Evolutionary conservation across 192 early-diverging fungal genomes (phyloP).

Genomic region (Oehlia diaphana): DNA sequence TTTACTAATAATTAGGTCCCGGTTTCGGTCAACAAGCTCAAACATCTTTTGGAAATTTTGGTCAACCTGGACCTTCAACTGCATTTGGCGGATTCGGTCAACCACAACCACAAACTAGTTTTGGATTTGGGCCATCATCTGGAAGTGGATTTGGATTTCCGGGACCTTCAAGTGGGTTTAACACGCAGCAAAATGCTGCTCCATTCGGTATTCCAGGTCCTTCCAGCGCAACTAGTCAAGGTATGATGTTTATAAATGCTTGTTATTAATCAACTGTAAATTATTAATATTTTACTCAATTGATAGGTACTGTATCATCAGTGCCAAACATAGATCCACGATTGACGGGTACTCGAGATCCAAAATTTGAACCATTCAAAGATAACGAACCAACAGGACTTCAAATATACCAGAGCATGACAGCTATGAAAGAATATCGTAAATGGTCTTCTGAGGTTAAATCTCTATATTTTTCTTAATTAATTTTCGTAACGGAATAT

Average conservation of each 20-base stretch:
- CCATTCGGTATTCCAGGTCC: not conserved
- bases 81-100: not conserved
- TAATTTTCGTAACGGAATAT: too few species aligned
- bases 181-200: too few species aligned
- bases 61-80: not conserved
- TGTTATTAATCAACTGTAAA: too few species aligned
- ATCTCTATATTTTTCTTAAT: too few species aligned
- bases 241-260: not conserved
- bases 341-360: not conserved
- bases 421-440: not conserved
- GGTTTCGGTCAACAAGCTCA: not conserved
- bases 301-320: not conserved
- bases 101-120: not conserved
- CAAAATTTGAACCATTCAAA: not conserved
- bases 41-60: not conserved
- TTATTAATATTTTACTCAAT: not conserved
- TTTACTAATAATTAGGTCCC: not conserved
- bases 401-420: not conserved
- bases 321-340: not conserved
- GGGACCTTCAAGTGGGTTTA: not conserved
- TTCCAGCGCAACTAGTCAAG: not conserved
- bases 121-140: not conserved
- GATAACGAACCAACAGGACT: not conserved
- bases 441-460: not conserved
- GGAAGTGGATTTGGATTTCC: not conserved